Evolutionary conservation across 805 yeast genomes (phyloP), one percentile per base, ranked within the genome.

Genomic region (Millerago galiae): DNA sequence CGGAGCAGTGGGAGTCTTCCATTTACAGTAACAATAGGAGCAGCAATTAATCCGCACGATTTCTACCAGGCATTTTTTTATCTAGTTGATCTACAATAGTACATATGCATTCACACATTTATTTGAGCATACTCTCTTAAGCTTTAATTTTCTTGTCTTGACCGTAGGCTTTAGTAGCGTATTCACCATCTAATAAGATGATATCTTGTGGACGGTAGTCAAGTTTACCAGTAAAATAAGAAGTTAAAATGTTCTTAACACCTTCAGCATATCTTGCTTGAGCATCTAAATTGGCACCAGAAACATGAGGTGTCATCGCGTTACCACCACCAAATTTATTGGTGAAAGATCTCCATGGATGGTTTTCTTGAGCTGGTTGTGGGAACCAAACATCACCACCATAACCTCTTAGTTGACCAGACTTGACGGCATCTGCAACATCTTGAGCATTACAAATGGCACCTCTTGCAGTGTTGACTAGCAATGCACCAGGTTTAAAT

Each of bases 351-450:
- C 88, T 72, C 93, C 93, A 84, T 51, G 89, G 89, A 58, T 83
- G 89, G 60, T 72, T 72, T 42, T 68, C 66, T 49, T 89, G 88
- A 24, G 91, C 85, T 34, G 95, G 95, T 63, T 84, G 95, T n/a
- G 81, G 82, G 68, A 56, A 74, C 88, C 91, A 83, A 40, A 84
- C 93, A 62, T 84, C 93, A 53, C 91, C 93, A 55, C 90, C 93
- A 59, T 83, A 84, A 40, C 90, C 91, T 54, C 81, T 70, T 38
- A 84, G 60, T 53, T 80, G 81, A 38, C 93, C 93, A 31, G 77
- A 65, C 42, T 69, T 58, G 32, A 84, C 74, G 1, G 91, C 91
- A 12, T 71, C 89, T 0, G 87, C 89, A 49, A 84, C 83, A 52
- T 80, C 93, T 56, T 82, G 72, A 38, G 76, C 81, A 43, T 72